Base-by-base conservation (phyloP, 768 basidiomycete genomes). In the Leccinum sublutescens region DNA sequence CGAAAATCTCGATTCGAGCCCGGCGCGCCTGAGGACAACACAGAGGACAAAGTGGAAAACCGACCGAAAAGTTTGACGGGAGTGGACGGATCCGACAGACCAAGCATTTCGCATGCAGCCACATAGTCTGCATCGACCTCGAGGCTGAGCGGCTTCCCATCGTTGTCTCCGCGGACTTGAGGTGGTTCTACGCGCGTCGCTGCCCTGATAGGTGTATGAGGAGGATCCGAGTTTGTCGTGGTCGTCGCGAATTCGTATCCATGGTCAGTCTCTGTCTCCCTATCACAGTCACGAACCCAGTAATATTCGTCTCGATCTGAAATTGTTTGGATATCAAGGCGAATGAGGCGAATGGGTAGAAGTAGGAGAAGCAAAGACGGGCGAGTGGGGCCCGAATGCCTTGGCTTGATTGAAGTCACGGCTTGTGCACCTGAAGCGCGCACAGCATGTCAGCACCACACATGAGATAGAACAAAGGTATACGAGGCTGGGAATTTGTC, bases 171-270 rank as follows among this genome's bases (percentile, higher is more conserved):
- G 31, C 59, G 58, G 40, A 63, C 50, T 45, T 40, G 63, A 2
- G 55, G 31, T 4, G 38, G 55, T 36, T 57, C 59, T 7, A 57
- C 49, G 15, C 60, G 57, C 23, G 23, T 23, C 23, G 23, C 17
- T 48, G 50, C 43, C 23, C 69, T 67, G 49, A 68, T 34, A n/a
- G 68, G 68, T n/a, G 68, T 69, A 15, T 68, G 64, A 15, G 58
- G 61, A 58, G 69, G 68, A 58, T 71, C 67, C 5, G 68, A 69
- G 54, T 69, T 69, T 8, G 68, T 69, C 2, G 64, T 71, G 1
- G 68, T 71, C 19, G 68, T 69, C 9, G 69, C 58, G 5, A 69
- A 69, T 36, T 69, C 68, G 12, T 68, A 71, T 21, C 59, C 68
- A 38, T 68, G 64, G 45, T 69, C 68, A 2, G 56, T 68, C 60